A percentile compares a stretch with the other conserved stretches of the same genome.
These are phyloP conservation scores for Leccinum griseonigrum DNA, from an alignment of 1,284 basidiomycete species.

Conservation along the genomic window DNA sequence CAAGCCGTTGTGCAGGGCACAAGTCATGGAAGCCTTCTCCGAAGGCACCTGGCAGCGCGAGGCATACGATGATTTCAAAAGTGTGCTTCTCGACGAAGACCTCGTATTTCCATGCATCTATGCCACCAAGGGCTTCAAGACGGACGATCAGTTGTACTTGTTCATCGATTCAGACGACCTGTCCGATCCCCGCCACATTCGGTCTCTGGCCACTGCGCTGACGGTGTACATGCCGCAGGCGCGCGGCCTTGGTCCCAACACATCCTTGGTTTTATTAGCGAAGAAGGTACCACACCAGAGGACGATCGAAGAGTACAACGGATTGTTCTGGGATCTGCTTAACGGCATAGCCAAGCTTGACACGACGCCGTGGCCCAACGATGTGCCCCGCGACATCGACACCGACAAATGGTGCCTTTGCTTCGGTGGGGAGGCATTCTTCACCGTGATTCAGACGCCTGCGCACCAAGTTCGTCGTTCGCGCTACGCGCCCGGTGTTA, in stretches of 20 bases:
- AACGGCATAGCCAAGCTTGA: constrained; percentile 21
- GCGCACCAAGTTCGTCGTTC: constrained; percentile 22
- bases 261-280: constrained; percentile 20
- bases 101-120: constrained; percentile 24
- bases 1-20: constrained; percentile 13
- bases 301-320: constrained; percentile 19
- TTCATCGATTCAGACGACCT: constrained; percentile 26
- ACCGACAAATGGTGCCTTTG: constrained; percentile 22
- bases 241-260: constrained; percentile 19
- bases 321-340: constrained; percentile 21
- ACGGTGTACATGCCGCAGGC: constrained; percentile 16
- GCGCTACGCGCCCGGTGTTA: constrained; percentile 17
- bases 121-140: constrained; percentile 23
- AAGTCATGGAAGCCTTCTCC: constrained; percentile 12
- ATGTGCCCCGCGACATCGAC: constrained; percentile 20
- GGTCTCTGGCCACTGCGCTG: constrained; percentile 15
- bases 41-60: constrained; percentile 20
- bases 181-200: constrained; percentile 20
- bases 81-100: constrained; percentile 21
- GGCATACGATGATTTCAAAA: constrained; percentile 22
- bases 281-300: constrained; percentile 13
- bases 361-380: constrained; percentile 16
- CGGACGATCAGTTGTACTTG: constrained; percentile 21
- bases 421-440: constrained; percentile 22
- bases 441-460: constrained; percentile 22